Base-by-base conservation (phyloP, 2,329 filamentous ascomycete species). In the Phaeosphaeriaceae sp. region DNA sequence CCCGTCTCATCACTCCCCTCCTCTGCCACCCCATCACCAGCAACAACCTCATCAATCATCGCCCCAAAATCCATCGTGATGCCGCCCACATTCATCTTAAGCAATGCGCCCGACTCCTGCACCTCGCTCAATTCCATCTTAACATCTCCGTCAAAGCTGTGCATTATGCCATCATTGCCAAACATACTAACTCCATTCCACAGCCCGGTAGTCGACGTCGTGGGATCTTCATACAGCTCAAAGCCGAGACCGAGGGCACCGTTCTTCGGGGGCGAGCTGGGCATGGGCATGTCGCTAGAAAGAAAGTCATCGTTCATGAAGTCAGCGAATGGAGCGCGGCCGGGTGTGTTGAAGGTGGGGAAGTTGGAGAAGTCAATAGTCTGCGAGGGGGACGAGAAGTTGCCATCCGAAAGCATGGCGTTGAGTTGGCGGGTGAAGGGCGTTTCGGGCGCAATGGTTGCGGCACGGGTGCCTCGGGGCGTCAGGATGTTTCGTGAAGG, bases 391-490 rank as follows among this genome's bases (percentile, higher is more conserved):
- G 72, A 76, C 2, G 67, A 67, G n/a, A 66, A 62, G n/a, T 65
- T 63, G 51, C 66, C 65, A 31, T 74, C 71, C 6, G 74, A 76
- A 20, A 91, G 80, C 59, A 91, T 80, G 66, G 89, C 84, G 62
- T 85, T 86, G 36, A 92, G 82, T 21, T 88, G 86, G 40, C 85
- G 82, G 1, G 86, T 87, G 68, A 89, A 85, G 0, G 88, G 88
- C 6, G 87, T 87, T 54, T 79, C 73, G 22, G 78, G 74, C 48
- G 69, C 69, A 56, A 66, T 53, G 20, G 70, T 68, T 36, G 69
- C 67, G 25, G 65, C 67, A 59, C 69, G 72, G 64, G 63, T 72
- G 64, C 74, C 63, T 70, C 71, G 66, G 67, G 79, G 72, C 69
- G 76, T 70, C 66, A 75, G 41, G 62, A 76, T 55, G 69, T 74